These are phyloP conservation scores for Helotiales sp. DNA, from an alignment of 2,329 filamentous ascomycete species.

Conservation along the genomic window DNA sequence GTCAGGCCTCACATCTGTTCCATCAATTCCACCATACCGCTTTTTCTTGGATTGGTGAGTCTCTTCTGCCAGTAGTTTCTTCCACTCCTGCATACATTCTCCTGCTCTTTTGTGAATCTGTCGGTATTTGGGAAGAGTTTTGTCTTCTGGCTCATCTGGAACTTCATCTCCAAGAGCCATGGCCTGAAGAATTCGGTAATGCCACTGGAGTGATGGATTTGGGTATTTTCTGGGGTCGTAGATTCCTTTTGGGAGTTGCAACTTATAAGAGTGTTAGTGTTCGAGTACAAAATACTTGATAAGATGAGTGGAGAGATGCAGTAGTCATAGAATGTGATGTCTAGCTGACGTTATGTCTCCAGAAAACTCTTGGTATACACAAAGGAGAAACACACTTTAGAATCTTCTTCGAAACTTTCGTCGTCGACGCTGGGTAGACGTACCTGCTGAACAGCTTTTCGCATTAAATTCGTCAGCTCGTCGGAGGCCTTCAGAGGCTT, in stretches of 20 bases:
- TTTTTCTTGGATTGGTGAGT: conserved; percentile 9
- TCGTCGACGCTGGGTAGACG: too few species aligned
- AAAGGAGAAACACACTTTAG: not conserved
- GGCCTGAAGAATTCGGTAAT: conserved; percentile 91
- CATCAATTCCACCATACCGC: conserved; percentile 11
- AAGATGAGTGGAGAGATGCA: not conserved
- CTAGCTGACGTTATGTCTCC: too few species aligned
- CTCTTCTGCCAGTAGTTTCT: conserved; percentile 61
- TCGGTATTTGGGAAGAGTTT: conserved; percentile 78
- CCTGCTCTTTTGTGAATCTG: conserved; percentile 85
- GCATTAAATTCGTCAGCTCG: conserved; percentile 77
- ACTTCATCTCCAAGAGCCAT: conserved; percentile 90
- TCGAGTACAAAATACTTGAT: not conserved
- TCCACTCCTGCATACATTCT: conserved; percentile 76
- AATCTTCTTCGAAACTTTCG: too few species aligned
- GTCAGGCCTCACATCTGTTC: conserved; percentile 46
- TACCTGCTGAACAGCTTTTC: conserved; percentile 68
- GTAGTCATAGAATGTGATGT: not conserved
- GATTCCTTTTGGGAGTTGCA: conserved; percentile 76
- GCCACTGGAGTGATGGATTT: conserved; percentile 93
- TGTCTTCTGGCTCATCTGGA: conserved; percentile 69
- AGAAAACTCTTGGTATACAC: not conserved
- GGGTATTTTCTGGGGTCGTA: conserved; percentile 89
- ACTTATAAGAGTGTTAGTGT: not conserved
- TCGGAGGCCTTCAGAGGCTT: conserved; percentile 61